Percentiles rank a stretch among this genome's conserved stretches.
phyloP scores from a whole-genome alignment of 176 grass and related monocot species.

The Avena atlantica region DNA sequence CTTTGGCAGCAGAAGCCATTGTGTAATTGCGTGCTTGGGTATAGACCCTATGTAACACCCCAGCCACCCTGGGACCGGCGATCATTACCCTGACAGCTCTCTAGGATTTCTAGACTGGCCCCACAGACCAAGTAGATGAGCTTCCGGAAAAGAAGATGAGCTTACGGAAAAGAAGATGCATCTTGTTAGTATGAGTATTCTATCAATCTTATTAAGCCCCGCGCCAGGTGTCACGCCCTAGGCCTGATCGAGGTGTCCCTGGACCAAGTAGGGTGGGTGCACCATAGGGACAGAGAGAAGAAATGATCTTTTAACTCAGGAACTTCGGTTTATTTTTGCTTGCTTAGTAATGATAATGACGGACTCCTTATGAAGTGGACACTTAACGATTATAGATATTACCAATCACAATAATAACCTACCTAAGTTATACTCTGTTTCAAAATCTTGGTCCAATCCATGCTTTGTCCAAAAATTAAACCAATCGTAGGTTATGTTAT shows the following conservation, averaged over 20 bases:
- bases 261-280: neutral
- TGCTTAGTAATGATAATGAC: neutral
- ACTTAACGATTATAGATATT: neutral
- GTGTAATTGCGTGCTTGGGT: conserved; percentile 4
- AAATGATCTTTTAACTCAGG: neutral
- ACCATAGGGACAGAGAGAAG: neutral
- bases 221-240: neutral
- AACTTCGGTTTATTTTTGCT: conserved; percentile 17
- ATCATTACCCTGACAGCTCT: too few species aligned
- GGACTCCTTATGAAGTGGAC: neutral
- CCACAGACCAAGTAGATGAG: too few species aligned
- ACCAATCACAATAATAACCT: conserved; percentile 3
- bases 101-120: too few species aligned
- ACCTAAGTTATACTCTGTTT: neutral
- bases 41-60: neutral
- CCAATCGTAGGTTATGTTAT: neutral
- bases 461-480: neutral
- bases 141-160: too few species aligned
- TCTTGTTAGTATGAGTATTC: too few species aligned
- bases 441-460: neutral
- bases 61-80: too few species aligned
- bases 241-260: neutral
- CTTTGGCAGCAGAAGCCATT: neutral
- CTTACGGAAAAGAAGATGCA: too few species aligned
- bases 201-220: too few species aligned